A percentile compares a stretch with the other conserved stretches of the same genome.
These are phyloP conservation scores for Myxozyma geophila DNA, from an alignment of 805 yeast genomes.

Conservation along the genomic window DNA sequence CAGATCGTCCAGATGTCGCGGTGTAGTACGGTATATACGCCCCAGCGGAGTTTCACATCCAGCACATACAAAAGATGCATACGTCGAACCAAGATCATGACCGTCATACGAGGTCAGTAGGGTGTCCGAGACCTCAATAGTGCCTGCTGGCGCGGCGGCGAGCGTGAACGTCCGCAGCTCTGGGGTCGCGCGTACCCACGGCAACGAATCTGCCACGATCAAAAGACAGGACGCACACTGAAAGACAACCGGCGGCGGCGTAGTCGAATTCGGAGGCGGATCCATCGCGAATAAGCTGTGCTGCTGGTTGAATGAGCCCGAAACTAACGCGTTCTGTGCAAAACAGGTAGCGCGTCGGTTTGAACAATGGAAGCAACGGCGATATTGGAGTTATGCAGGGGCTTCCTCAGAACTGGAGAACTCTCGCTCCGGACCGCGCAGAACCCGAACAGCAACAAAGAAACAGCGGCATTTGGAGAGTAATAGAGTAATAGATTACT, in stretches of 20 bases:
- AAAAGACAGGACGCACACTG: conserved; percentile 39
- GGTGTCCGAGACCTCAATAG: conserved; percentile 20
- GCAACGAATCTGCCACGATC: conserved; percentile 40
- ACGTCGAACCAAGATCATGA: conserved; percentile 38
- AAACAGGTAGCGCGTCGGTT: neutral
- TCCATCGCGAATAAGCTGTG: neutral
- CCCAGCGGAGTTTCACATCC: conserved; percentile 38
- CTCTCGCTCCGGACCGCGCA: too few relatives aligned
- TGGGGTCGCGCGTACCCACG: conserved; percentile 40
- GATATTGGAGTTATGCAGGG: neutral
- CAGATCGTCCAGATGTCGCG: conserved; percentile 39
- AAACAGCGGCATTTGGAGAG: neutral
- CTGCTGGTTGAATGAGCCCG: neutral
- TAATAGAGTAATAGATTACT: too few relatives aligned
- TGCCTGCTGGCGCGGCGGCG: conserved; percentile 26
- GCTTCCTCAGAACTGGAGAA: neutral
- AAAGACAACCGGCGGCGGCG: conserved; percentile 39
- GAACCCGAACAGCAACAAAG: neutral
- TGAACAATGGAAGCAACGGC: neutral
- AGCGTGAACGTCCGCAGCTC: conserved; percentile 38
- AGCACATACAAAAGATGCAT: conserved; percentile 35
- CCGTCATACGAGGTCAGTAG: conserved; percentile 31
- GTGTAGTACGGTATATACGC: conserved; percentile 39
- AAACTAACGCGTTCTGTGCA: neutral
- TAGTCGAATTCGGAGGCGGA: neutral